Conservation (phyloP, 345 rosid genomes). For the Gossypium bickii region DNA sequence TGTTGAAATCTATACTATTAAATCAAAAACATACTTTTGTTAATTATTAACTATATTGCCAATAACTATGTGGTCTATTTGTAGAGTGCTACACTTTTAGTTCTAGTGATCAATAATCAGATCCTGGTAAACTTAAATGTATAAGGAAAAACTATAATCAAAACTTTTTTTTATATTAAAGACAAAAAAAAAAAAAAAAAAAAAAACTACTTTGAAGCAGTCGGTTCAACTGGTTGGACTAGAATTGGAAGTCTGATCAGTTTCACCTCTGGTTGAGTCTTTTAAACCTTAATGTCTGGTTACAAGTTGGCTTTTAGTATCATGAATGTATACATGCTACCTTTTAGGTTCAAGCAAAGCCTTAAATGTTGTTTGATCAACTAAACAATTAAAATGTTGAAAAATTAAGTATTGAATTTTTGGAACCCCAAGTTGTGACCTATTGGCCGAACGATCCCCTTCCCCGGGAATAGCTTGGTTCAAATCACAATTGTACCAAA, state of each 20-base stretch:
- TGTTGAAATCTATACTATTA: neutral
- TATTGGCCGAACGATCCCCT: too few relatives aligned
- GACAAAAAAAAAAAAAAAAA: neutral
- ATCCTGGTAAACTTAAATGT: neutral
- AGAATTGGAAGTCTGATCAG: neutral
- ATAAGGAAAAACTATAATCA: neutral
- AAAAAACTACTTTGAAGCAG: neutral
- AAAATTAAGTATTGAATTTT: too few relatives aligned
- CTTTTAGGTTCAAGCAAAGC: neutral
- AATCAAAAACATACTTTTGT: neutral
- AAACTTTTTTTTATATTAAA: neutral
- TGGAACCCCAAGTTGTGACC: too few relatives aligned
- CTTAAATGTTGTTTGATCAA: neutral
- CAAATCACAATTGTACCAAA: too few relatives aligned
- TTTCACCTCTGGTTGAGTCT: neutral
- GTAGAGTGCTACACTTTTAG: neutral
- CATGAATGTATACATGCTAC: neutral
- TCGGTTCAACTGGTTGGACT: neutral
- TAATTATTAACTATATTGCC: neutral
- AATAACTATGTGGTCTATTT: neutral
- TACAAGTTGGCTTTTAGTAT: neutral
- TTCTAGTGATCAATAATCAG: neutral
- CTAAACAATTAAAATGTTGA: too few relatives aligned
- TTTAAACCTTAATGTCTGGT: neutral
- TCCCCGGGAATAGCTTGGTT: too few relatives aligned